Evolutionary conservation across 192 early-diverging fungal genomes (phyloP).

Genomic region (Coemansia sp.): DNA sequence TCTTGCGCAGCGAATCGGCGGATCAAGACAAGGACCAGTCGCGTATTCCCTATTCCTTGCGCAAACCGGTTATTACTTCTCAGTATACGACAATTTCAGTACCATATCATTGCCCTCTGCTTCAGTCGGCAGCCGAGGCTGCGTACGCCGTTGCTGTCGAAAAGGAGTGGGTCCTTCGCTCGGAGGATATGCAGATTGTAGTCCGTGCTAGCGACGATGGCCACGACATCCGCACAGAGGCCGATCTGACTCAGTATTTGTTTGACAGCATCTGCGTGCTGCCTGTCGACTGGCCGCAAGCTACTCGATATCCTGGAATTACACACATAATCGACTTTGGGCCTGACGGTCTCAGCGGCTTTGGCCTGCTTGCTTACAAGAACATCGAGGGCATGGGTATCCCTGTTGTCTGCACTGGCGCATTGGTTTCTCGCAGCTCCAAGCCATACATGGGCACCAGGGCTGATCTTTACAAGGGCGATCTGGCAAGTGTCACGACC

Average conservation of each 20-base stretch:
- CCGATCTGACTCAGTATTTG: slow-evolving; percentile 66
- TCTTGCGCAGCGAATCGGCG: slow-evolving; percentile 17
- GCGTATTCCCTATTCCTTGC: slow-evolving; percentile 76
- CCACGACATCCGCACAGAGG: slow-evolving; percentile 68
- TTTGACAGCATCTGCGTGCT: slow-evolving; percentile 69
- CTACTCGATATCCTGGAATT: slow-evolving; percentile 55
- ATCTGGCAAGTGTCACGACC: slow-evolving; percentile 66
- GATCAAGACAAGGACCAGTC: slow-evolving; percentile 57
- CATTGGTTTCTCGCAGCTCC: slow-evolving; percentile 5
- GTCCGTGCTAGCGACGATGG: slow-evolving; percentile 84
- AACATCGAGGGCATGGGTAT: slow-evolving; percentile 91
- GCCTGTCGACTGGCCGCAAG: slow-evolving; percentile 64
- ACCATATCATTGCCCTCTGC: slow-evolving; percentile 67
- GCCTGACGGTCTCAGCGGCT: slow-evolving; percentile 80
- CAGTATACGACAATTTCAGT: slow-evolving; percentile 85
- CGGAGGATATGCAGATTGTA: slow-evolving; percentile 46
- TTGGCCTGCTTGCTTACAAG: slow-evolving; percentile 82
- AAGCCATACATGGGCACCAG: slow-evolving; percentile 70
- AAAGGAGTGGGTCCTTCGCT: slow-evolving; percentile 32
- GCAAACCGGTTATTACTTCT: slow-evolving; percentile 79
- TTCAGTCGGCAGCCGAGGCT: neutral
- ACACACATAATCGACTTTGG: slow-evolving; percentile 97
- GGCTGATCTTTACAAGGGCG: slow-evolving; percentile 72
- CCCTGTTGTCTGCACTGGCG: slow-evolving; percentile 45
- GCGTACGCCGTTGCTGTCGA: slow-evolving; percentile 11